Evolutionary conservation across 352 stramenopile genomes (phyloP), one percentile per base, ranked within the genome.

Genomic region (Pythium brassicae): DNA sequence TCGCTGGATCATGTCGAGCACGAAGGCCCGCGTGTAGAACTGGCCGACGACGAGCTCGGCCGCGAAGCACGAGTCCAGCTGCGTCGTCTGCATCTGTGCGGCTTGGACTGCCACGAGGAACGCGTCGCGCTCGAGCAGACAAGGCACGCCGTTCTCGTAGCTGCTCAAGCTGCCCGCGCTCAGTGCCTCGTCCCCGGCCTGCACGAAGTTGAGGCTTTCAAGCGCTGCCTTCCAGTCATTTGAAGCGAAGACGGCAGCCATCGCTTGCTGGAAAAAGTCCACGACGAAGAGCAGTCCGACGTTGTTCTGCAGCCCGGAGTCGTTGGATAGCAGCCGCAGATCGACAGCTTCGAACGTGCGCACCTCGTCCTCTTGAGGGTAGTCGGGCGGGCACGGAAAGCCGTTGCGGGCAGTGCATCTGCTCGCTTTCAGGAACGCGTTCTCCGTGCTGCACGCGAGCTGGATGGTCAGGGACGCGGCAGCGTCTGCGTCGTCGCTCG

Each of bases 261-360:
- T 66, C 14, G 53, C 65, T 32, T 74, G 61, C 39, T 77, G 57
- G 56, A 82, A 78, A 29, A 71, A 78, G 4, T 78, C 72, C 15
- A 78, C 47, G 1, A 77, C 54, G 44, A 55, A 82, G 5, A 82
- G 57, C 45, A 82, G 48, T 15, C 69, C 66, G 2, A 77, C 48
- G 53, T 69, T 82, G 55, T 82, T 82, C 15, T 64, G 42, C 7
- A 82, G 56, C 0, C 72, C 69, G 4, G 72, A 71, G 15, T 52
- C 57, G 3, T 39, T 27, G 4, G 25, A 34, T 9, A 74, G 7
- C n/a, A 35, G 22, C 2, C 27, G 45, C 5, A 81, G 50, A 42
- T 74, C 65, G 19, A 78, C 59, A 46, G 76, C 69, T 1, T 48
- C 42, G 25, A 66, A 68, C 10, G 39, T 55, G 2, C 52, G 43